Percentiles rank a stretch among this genome's conserved stretches.
phyloP scores from a whole-genome alignment of 768 basidiomycete species.

The Leccinum subgranulosum region DNA sequence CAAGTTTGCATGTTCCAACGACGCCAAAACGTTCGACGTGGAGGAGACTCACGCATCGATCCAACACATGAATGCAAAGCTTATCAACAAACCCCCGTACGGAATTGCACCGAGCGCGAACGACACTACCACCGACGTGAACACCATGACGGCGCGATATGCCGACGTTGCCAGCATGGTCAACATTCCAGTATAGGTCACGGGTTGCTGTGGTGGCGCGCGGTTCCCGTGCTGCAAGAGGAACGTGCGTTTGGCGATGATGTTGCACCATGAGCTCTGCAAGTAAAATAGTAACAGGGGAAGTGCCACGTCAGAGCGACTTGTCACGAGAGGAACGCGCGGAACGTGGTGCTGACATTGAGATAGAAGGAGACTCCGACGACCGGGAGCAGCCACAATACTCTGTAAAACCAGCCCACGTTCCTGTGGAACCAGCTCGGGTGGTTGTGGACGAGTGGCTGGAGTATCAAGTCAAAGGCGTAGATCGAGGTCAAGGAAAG shows the following conservation, averaged over 20 bases:
- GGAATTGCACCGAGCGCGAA: slow-evolving; percentile 65
- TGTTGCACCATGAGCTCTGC: slow-evolving; percentile 74
- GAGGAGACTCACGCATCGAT: slow-evolving; percentile 70
- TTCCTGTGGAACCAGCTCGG: slow-evolving; percentile 69
- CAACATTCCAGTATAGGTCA: slow-evolving; percentile 67
- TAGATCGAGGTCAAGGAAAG: slow-evolving; percentile 72
- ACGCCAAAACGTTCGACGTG: not conserved
- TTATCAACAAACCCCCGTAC: slow-evolving; percentile 53
- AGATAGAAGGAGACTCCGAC: slow-evolving; percentile 75
- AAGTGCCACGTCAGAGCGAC: slow-evolving; percentile 11
- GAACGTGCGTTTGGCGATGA: slow-evolving; percentile 74
- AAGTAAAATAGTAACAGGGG: not conserved
- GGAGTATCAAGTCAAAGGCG: slow-evolving; percentile 68
- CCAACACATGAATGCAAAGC: slow-evolving; percentile 81
- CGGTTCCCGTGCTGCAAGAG: slow-evolving; percentile 67
- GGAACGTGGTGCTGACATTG: slow-evolving; percentile 53
- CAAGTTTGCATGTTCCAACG: slow-evolving; percentile 1
- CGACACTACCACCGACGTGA: slow-evolving; percentile 69
- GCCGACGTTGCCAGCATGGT: slow-evolving; percentile 76
- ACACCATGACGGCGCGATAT: slow-evolving; percentile 78
- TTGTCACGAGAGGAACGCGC: slow-evolving; percentile 3
- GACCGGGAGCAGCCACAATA: slow-evolving; percentile 78
- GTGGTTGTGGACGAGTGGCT: slow-evolving; percentile 60
- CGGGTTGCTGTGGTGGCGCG: slow-evolving; percentile 47
- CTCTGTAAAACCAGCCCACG: slow-evolving; percentile 72